These are phyloP conservation scores for Vaccinium macrocarpon DNA, from an alignment of 148 eudicot genomes.

Conservation along the genomic window DNA sequence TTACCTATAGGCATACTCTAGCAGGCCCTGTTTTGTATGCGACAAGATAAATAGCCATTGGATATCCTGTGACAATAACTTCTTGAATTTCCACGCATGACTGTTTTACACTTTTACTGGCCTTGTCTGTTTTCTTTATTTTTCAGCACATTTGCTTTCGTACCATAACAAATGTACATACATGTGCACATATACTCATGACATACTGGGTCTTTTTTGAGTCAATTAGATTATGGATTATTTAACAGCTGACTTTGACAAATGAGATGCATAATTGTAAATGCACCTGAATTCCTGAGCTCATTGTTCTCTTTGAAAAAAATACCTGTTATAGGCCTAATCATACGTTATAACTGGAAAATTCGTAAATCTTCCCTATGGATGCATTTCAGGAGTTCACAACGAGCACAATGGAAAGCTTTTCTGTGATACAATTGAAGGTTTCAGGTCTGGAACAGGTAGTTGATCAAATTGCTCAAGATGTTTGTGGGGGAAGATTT, in stretches of 20 bases:
- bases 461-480: conserved; percentile 56
- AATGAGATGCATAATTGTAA: neutral
- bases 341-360: neutral
- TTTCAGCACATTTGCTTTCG: neutral
- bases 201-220: neutral
- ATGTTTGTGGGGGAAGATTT: conserved; percentile 36
- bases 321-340: neutral
- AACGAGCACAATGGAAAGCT: conserved; percentile 50
- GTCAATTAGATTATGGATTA: neutral
- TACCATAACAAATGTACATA: neutral
- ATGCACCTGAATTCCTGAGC: neutral
- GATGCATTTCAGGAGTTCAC: conserved; percentile 57
- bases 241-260: neutral
- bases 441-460: conserved; percentile 66
- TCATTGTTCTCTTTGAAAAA: conserved; percentile 8
- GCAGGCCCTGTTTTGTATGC: neutral
- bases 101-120: neutral
- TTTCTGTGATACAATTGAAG: conserved; percentile 63
- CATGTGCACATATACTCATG: neutral
- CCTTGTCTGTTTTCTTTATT: neutral
- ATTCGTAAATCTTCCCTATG: neutral
- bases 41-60: neutral
- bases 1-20: neutral
- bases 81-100: neutral
- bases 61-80: neutral